These are phyloP conservation scores for Sphagnum magellanicum DNA, from an alignment of 228 moss, liverwort and hornwort species.

Conservation along the genomic window DNA sequence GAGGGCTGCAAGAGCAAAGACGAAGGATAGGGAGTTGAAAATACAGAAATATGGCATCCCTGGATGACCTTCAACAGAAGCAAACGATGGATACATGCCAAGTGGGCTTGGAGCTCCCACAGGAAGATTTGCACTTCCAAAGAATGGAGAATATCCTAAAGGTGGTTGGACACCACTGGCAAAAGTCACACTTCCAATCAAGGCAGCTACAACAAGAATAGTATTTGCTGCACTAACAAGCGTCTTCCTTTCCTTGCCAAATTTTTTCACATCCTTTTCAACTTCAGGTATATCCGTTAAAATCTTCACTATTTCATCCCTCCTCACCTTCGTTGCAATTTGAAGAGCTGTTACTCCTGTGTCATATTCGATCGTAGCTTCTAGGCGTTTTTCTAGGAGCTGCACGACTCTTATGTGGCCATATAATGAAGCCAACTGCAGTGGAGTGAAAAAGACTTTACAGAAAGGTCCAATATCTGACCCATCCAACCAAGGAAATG, in stretches of 20 bases:
- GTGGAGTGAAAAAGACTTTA: too few species aligned
- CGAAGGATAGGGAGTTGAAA: constrained; percentile 6
- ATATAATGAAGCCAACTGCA: too few species aligned
- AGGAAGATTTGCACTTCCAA: background rate
- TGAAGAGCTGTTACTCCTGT: background rate
- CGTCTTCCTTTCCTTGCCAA: constrained; percentile 9
- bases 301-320: constrained; percentile 3
- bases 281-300: background rate
- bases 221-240: constrained; percentile 7
- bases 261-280: constrained; percentile 1
- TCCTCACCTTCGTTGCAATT: background rate
- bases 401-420: too few species aligned
- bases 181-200: constrained; percentile 5
- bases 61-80: background rate
- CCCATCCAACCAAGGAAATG: too few species aligned
- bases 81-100: background rate
- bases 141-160: background rate
- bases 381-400: background rate
- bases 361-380: background rate
- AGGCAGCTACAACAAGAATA: constrained; percentile 7
- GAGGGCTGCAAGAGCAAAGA: constrained; percentile 4
- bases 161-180: constrained; percentile 1
- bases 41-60: background rate
- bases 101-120: background rate
- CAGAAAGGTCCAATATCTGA: too few species aligned